phyloP scores from a whole-genome alignment of 805 yeast species.

The Saturnispora besseyi region DNA sequence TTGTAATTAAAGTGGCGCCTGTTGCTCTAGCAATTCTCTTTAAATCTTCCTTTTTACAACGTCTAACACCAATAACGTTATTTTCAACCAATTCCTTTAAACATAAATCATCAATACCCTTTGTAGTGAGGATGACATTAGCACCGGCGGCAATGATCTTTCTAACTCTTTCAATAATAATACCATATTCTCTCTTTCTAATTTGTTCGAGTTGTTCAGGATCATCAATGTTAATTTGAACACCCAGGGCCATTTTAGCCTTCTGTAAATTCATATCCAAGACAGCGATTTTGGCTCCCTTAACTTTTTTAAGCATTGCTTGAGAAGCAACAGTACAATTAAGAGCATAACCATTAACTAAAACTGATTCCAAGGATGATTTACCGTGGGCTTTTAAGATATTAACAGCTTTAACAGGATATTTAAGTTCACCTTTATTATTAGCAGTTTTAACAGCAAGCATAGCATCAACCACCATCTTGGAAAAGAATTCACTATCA shows the following conservation, averaged over 20 bases:
- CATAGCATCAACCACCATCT: slow-evolving; percentile 92
- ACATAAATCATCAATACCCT: slow-evolving; percentile 91
- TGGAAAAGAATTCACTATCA: slow-evolving; percentile 82
- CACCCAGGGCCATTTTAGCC: slow-evolving; percentile 97
- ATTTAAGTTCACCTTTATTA: slow-evolving; percentile 76
- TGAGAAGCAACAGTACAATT: slow-evolving; percentile 97
- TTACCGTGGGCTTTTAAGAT: slow-evolving; percentile 95
- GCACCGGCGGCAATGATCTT: slow-evolving; percentile 85
- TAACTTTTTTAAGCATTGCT: slow-evolving; percentile 76
- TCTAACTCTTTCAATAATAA: slow-evolving; percentile 70
- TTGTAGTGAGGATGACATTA: slow-evolving; percentile 84
- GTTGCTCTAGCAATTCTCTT: slow-evolving; percentile 97
- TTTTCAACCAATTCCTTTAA: slow-evolving; percentile 86
- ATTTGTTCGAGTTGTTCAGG: slow-evolving; percentile 88
- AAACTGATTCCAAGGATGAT: slow-evolving; percentile 74
- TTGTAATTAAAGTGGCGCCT: slow-evolving; percentile 84
- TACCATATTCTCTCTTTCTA: slow-evolving; percentile 80
- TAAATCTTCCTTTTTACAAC: slow-evolving; percentile 94
- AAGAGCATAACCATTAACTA: slow-evolving; percentile 90
- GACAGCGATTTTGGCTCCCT: slow-evolving; percentile 74
- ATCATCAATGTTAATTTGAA: slow-evolving; percentile 90
- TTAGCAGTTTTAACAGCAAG: slow-evolving; percentile 88
- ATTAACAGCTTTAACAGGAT: slow-evolving; percentile 96
- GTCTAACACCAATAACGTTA: slow-evolving; percentile 90
- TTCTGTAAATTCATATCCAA: slow-evolving; percentile 90